phyloP scores from a whole-genome alignment of 768 basidiomycete genomes.

The Russula sp. region DNA sequence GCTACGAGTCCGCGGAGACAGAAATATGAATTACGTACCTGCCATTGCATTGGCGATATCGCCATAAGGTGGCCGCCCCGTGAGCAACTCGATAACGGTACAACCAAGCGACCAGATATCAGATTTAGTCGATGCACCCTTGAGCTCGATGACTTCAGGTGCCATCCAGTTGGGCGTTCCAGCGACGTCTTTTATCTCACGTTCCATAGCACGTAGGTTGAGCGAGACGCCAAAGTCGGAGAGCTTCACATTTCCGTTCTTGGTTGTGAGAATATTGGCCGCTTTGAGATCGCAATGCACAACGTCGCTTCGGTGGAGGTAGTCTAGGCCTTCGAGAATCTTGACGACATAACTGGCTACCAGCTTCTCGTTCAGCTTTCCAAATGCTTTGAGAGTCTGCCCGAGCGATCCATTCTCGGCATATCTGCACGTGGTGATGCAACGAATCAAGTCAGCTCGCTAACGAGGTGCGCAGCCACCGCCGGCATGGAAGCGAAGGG shows the following conservation, averaged over 20 bases:
- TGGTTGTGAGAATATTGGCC: constrained; percentile 97
- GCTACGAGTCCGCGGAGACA: neutral
- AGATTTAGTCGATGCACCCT: constrained; percentile 88
- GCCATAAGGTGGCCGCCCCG: constrained; percentile 87
- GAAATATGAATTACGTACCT: constrained; percentile 44
- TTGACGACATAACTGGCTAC: constrained; percentile 93
- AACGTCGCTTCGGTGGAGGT: constrained; percentile 84
- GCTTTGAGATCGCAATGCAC: constrained; percentile 99
- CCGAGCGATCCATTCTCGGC: constrained; percentile 95
- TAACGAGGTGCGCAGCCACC: constrained; percentile 2
- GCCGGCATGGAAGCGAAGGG: constrained; percentile 12
- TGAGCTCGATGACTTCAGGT: constrained; percentile 93
- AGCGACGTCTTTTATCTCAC: constrained; percentile 79
- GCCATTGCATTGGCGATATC: constrained; percentile 90
- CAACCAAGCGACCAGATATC: constrained; percentile 97
- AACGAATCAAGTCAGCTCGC: neutral
- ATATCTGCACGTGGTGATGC: constrained; percentile 53
- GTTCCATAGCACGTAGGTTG: constrained; percentile 87
- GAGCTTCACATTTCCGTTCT: constrained; percentile 95
- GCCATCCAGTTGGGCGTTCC: constrained; percentile 99
- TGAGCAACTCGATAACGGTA: constrained; percentile 90
- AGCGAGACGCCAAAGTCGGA: constrained; percentile 98
- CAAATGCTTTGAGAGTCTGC: constrained; percentile 90
- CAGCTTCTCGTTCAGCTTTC: constrained; percentile 86
- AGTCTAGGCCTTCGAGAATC: constrained; percentile 93